Percentiles rank a stretch among this genome's conserved stretches.
Evolutionary conservation across 1,139 yeast species (phyloP).

Genomic region (Maudiozyma humilis): DNA sequence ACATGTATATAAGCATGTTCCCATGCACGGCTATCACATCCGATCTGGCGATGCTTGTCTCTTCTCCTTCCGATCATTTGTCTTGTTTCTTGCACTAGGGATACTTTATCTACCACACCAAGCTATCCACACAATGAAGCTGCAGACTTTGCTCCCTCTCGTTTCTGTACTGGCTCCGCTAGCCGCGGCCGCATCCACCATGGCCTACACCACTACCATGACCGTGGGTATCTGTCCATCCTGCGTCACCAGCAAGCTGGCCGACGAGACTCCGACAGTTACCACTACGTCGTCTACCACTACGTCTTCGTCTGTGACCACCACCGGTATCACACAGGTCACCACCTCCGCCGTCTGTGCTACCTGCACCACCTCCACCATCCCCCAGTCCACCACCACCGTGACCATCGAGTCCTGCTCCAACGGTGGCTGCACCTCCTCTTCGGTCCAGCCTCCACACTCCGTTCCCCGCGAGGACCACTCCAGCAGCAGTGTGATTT

Average conservation of each 20-base stretch:
- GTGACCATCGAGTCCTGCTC: slow-evolving; percentile 2
- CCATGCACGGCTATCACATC: too few relatives aligned
- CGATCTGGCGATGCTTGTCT: not conserved
- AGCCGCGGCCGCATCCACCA: not conserved
- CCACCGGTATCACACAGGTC: not conserved
- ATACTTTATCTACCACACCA: too few relatives aligned
- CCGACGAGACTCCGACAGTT: too few relatives aligned
- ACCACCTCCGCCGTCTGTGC: slow-evolving; percentile 1
- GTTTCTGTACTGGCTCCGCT: not conserved
- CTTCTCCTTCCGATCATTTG: not conserved
- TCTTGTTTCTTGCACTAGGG: too few relatives aligned
- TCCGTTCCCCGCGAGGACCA: not conserved
- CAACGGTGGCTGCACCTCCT: not conserved
- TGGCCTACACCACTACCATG: not conserved
- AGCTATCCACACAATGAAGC: not conserved
- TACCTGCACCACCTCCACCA: not conserved
- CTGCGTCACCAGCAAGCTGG: too few relatives aligned
- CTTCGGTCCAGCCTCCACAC: not conserved
- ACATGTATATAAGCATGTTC: too few relatives aligned
- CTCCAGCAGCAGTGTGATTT: not conserved
- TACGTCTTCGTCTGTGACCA: not conserved
- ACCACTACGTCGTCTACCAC: not conserved
- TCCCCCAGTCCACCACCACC: not conserved
- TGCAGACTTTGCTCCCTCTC: not conserved
- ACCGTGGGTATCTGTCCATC: not conserved